Evolutionary conservation across 2,329 filamentous ascomycete genomes (phyloP).

Genomic region (Aspergillus udagawae): DNA sequence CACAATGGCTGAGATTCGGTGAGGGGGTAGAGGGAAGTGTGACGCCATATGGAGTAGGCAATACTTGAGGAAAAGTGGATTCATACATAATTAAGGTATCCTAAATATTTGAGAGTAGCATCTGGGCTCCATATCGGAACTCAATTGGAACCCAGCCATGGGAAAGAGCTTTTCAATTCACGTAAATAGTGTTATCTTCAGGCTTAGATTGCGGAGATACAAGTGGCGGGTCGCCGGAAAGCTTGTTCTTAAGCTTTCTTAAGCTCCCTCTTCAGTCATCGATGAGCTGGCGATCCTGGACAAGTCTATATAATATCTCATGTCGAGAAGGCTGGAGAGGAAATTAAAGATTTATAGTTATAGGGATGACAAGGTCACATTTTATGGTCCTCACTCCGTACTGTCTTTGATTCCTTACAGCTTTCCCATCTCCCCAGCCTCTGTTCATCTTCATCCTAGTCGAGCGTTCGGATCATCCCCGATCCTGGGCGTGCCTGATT

Average conservation of each 20-base stretch:
- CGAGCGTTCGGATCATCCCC: neutral
- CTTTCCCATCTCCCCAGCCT: neutral
- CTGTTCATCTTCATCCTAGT: neutral
- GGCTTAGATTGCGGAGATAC: neutral
- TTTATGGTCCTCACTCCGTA: neutral
- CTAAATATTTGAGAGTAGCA: neutral
- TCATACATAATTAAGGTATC: neutral
- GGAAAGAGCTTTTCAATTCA: neutral
- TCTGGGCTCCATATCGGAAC: neutral
- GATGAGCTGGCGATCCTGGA: too few relatives aligned
- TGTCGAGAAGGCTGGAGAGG: neutral
- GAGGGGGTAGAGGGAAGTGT: neutral
- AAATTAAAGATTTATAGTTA: neutral
- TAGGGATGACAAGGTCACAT: neutral
- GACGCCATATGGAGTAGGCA: neutral
- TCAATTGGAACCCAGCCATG: neutral
- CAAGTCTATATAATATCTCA: neutral
- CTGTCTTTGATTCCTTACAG: neutral
- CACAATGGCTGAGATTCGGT: neutral
- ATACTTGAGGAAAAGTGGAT: neutral
- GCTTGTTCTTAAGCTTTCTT: neutral
- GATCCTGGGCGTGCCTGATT: conserved; percentile 5
- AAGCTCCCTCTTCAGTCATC: too few relatives aligned
- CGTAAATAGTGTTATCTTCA: neutral
- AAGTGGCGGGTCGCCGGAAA: neutral